Evolutionary conservation across 768 basidiomycete genomes (phyloP), one percentile per base, ranked within the genome.

Genomic region (Mycena vulgaris): DNA sequence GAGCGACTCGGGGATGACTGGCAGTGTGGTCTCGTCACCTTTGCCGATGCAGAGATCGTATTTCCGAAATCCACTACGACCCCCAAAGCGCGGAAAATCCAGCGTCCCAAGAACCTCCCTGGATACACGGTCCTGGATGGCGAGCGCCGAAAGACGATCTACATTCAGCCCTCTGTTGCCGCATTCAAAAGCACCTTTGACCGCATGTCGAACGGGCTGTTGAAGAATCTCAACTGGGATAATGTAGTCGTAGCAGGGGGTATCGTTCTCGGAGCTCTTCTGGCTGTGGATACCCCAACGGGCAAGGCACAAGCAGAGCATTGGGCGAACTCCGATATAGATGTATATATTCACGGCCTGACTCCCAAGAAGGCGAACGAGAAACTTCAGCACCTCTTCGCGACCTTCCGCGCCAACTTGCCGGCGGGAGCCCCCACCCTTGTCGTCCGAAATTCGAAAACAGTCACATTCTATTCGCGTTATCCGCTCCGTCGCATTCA

Each of bases 401-500:
- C 25, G 0, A 65, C 56, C 2, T 59, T 64, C 40, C 11, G 33
- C n/a, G 48, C 48, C 21, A 69, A 69, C 17, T 49, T 64, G 13
- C 68, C 63, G 1, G 9, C 9, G 5, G 49, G 63, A 2, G 52
- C n/a, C 1, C 62, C 55, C 14, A 19, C 31, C 19, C 48, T 69
- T 1, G 31, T 70, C 28, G 69, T 70, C 9, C 69, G 63, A 0
- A 70, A 64, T 27, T 58, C 69, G 2, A 63, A 63, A 23, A 60
- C 69, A 0, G 19, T 70, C 23, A 70, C 69, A 3, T 70, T 70
- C 27, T 70, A 65, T n/a, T 40, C 69, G 7, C 35, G 33, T 4
- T 70, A 51, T 23, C 69, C 69, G 1, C 45, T 64, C 2, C 69
- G 63, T 16, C 69, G 69, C 3, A 47, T 70, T 13, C 63, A 70